Evolutionary conservation across 148 eudicot genomes (phyloP), one percentile per base, ranked within the genome.

Genomic region (Camellia granthamiana): DNA sequence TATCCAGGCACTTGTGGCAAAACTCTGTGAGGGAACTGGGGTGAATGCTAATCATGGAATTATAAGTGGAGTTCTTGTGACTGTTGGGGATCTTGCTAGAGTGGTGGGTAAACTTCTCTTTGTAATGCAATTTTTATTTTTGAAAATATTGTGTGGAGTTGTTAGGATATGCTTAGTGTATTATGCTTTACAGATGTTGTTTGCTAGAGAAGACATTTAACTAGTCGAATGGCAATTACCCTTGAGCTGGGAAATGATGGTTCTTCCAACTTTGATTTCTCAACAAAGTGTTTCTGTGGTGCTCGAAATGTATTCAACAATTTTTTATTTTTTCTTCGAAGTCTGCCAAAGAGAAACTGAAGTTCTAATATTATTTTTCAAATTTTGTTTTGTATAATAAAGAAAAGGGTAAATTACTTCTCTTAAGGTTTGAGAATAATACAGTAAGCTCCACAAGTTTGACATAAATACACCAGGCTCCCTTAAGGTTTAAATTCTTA

Each of bases 1-100:
- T 7, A 75, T 75, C 83, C 90, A 96, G 99, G 97, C 99, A 47
- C 90, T 96, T 67, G 91, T 92, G 81, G 92, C 92, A 73, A 96
- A 96, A 87, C 90, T 96, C 46, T 79, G 84, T 1, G 98, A 96
- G 79, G 98, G 98, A 83, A 86, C 97, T 43, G 91, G 97, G 51
- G 83, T 84, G 69, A 91, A 85, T 83, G 93, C 94, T 70, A 93
- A 93, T 87, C 92, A 86, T 83, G 95, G 95, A 83, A 88, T 90
- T 55, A 89, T 90, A 63, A 88, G 90, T 60, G 97, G 97, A 60
- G 97, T 96, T 83, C 89, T 96, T 46, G 90, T 93, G 54, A 96
- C 98, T 77, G 93, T 96, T 81, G 99, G 99, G 79, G 98, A 96
- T 89, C 92, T 96, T 80, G 98, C 99, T 42, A 88, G 93, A 93